Evolutionary conservation across 495 filamentous ascomycete genomes (phyloP).

Genomic region (Monascus purpureus): DNA sequence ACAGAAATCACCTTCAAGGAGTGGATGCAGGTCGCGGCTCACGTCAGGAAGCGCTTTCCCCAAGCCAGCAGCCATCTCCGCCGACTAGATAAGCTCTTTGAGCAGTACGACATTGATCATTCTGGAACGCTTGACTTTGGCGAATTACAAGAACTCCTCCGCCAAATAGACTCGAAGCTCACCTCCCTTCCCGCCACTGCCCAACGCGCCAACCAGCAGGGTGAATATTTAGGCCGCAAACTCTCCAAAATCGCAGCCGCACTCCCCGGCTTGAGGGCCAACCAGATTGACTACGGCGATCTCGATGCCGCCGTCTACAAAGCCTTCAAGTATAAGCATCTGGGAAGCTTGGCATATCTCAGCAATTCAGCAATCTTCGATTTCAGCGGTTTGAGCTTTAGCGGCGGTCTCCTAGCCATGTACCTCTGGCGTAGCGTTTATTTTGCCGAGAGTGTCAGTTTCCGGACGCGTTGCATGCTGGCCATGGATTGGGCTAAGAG

Average conservation of each 20-base stretch:
- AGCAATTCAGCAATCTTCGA: slow-evolving; percentile 96
- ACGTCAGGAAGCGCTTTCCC: slow-evolving; percentile 79
- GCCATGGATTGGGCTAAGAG: slow-evolving; percentile 99
- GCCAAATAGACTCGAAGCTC: slow-evolving; percentile 82
- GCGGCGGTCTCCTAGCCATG: slow-evolving; percentile 80
- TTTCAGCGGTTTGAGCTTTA: slow-evolving; percentile 59
- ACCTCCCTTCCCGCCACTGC: slow-evolving; percentile 79
- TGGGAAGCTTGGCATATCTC: slow-evolving; percentile 89
- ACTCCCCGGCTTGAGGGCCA: slow-evolving; percentile 58
- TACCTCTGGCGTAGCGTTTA: slow-evolving; percentile 97
- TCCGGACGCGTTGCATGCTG: slow-evolving; percentile 75
- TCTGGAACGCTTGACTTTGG: slow-evolving; percentile 86
- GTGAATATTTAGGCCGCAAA: slow-evolving; percentile 83
- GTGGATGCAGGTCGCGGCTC: slow-evolving; percentile 70
- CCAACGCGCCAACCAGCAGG: slow-evolving; percentile 96
- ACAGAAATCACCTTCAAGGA: slow-evolving; percentile 73
- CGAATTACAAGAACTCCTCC: slow-evolving; percentile 76
- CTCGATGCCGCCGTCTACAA: slow-evolving; percentile 88
- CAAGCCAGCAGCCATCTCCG: slow-evolving; percentile 85
- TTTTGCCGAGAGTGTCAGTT: slow-evolving; percentile 93
- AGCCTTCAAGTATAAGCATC: slow-evolving; percentile 86
- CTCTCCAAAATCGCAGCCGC: slow-evolving; percentile 82
- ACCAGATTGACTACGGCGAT: slow-evolving; percentile 77
- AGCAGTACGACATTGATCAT: slow-evolving; percentile 82
- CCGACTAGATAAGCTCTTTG: slow-evolving; percentile 78